These are phyloP conservation scores for Erigeron canadensis DNA, from an alignment of 129 eudicot species.

Conservation along the genomic window DNA sequence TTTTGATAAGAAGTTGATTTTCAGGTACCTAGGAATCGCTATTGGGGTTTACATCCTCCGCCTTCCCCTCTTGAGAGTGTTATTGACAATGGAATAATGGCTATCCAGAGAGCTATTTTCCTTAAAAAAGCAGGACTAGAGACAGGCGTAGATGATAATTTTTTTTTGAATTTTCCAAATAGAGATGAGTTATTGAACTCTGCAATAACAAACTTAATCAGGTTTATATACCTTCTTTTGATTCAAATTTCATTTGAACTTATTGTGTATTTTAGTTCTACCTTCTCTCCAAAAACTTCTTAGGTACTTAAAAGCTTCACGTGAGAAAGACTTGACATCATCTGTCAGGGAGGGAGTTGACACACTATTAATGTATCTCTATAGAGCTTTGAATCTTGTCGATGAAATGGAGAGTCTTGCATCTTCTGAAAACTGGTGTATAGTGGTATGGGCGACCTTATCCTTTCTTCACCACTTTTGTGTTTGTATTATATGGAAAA, in stretches of 20 bases:
- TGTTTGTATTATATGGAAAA: slow-evolving; percentile 4
- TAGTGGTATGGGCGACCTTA: slow-evolving; percentile 65
- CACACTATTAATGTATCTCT: slow-evolving; percentile 91
- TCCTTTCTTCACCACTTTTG: not conserved
- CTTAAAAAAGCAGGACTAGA: slow-evolving; percentile 94
- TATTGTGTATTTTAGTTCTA: not conserved
- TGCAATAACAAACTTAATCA: slow-evolving; percentile 74
- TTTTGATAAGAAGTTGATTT: slow-evolving; percentile 2
- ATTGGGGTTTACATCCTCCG: slow-evolving; percentile 99
- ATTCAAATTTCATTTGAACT: not conserved
- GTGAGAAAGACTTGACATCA: slow-evolving; percentile 59
- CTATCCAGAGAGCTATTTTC: slow-evolving; percentile 85
- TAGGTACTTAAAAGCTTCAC: slow-evolving; percentile 73
- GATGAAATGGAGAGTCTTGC: slow-evolving; percentile 97
- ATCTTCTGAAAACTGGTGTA: slow-evolving; percentile 87
- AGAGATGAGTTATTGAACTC: slow-evolving; percentile 77
- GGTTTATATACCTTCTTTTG: slow-evolving; percentile 43
- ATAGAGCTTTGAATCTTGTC: slow-evolving; percentile 71
- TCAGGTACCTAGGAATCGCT: slow-evolving; percentile 91
- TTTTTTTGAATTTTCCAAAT: slow-evolving; percentile 69
- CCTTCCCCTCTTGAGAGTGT: slow-evolving; percentile 84
- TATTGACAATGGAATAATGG: slow-evolving; percentile 81
- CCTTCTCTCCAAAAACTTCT: not conserved
- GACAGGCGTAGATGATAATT: slow-evolving; percentile 73
- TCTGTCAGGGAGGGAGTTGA: slow-evolving; percentile 93